phyloP scores from a whole-genome alignment of 164 flowering plant genomes.

The Dillenia turbinata region DNA sequence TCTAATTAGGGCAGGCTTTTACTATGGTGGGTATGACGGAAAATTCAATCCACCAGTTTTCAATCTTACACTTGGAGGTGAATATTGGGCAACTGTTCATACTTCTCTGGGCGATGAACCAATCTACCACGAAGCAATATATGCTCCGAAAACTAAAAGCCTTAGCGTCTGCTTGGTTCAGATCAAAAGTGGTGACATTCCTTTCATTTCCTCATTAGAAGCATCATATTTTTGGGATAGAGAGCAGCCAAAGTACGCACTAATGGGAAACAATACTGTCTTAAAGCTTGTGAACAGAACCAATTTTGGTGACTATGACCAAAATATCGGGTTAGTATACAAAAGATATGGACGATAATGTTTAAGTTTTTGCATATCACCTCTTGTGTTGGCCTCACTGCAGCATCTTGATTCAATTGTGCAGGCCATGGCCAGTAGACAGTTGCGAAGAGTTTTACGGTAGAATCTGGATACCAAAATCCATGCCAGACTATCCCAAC shows the following conservation, averaged over 20 bases:
- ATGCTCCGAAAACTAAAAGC: neutral
- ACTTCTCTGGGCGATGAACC: slow-evolving; percentile 4
- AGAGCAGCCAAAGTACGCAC: no score
- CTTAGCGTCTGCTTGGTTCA: slow-evolving; percentile 10
- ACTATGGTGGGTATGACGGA: slow-evolving; percentile 20
- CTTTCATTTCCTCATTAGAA: slow-evolving; percentile 9
- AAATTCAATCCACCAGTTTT: slow-evolving; percentile 17
- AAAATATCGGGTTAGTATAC: no score
- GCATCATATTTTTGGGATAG: no score
- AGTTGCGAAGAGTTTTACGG: neutral
- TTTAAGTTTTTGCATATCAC: no score
- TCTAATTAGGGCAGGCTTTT: slow-evolving; percentile 14
- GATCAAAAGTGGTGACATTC: neutral
- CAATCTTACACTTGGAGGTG: slow-evolving; percentile 7
- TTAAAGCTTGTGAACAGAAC: slow-evolving; percentile 4
- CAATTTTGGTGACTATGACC: slow-evolving; percentile 4
- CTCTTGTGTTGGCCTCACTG: no score
- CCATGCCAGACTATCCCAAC: neutral
- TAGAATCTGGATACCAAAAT: slow-evolving; percentile 2
- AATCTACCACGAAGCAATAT: slow-evolving; percentile 1
- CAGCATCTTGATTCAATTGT: no score
- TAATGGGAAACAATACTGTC: neutral
- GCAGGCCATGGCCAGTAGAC: no score
- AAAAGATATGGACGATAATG: no score
- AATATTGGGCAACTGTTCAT: slow-evolving; percentile 11